These are phyloP conservation scores for Berberis thunbergii DNA, from an alignment of 164 flowering plant species.

Conservation along the genomic window DNA sequence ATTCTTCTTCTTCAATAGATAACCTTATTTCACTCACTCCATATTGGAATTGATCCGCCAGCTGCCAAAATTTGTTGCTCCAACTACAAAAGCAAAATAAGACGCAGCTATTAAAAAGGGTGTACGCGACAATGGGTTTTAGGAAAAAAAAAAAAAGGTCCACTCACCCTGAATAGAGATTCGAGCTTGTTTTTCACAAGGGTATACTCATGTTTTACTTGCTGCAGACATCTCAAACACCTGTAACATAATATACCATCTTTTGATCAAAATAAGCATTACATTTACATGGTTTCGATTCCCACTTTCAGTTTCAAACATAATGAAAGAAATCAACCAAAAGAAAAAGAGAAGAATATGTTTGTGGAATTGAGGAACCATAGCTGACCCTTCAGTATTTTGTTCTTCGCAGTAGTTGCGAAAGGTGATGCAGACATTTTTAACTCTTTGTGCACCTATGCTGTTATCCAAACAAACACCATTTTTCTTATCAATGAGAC, in stretches of 20 bases:
- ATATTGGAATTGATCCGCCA: conserved; percentile 37
- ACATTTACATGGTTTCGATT: background rate
- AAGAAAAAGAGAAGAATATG: background rate
- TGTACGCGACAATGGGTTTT: background rate
- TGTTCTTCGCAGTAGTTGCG: conserved; percentile 42
- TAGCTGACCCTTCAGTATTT: conserved; percentile 44
- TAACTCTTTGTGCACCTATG: conserved; percentile 52
- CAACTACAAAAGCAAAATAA: conserved; percentile 23
- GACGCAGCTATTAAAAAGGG: background rate
- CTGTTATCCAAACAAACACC: conserved; percentile 20
- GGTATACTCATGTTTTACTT: conserved; percentile 33
- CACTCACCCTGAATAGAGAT: conserved; percentile 31
- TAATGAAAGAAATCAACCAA: background rate
- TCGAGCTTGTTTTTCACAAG: conserved; percentile 49
- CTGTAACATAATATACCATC: conserved; percentile 14
- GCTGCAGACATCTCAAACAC: conserved; percentile 40
- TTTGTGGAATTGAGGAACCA: background rate
- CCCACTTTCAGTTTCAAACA: background rate
- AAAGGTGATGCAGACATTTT: conserved; percentile 39
- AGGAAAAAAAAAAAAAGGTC: background rate
- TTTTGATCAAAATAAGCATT: conserved; percentile 5
- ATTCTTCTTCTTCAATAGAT: background rate
- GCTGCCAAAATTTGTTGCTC: conserved; percentile 39
- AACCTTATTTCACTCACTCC: conserved; percentile 10
- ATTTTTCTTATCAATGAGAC: background rate